phyloP scores from a whole-genome alignment of 73 alveolate genomes.

The Paramecium caudatum region DNA sequence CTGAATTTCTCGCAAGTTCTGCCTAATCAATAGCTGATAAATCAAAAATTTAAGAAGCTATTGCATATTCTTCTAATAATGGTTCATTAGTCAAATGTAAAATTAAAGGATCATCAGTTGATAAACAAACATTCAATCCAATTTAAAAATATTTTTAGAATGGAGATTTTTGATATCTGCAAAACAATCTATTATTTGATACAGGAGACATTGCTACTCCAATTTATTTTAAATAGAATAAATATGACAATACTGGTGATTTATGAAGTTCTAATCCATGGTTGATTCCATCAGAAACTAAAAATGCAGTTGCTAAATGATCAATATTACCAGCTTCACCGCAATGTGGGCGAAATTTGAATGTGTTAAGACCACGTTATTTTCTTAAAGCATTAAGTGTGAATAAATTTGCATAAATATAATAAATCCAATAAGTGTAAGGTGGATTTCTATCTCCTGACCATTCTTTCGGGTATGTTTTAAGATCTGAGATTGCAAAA shows the following conservation, averaged over 20 bases:
- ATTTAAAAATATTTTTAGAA: conserved; percentile 76
- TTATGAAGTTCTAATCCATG: conserved; percentile 80
- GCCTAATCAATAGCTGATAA: conserved; percentile 84
- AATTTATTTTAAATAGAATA: conserved; percentile 83
- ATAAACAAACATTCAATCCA: conserved; percentile 85
- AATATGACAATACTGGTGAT: conserved; percentile 80
- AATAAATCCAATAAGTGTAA: conserved; percentile 85
- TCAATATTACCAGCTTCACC: conserved; percentile 90
- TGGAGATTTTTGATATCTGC: conserved; percentile 73
- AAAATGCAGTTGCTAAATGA: conserved; percentile 85
- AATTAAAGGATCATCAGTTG: conserved; percentile 90
- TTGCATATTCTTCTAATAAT: conserved; percentile 80
- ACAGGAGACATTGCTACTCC: conserved; percentile 89
- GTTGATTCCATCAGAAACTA: conserved; percentile 75
- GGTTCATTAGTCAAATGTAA: conserved; percentile 89
- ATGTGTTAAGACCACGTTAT: conserved; percentile 78
- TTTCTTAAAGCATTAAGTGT: conserved; percentile 80
- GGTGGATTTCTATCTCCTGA: conserved; percentile 79
- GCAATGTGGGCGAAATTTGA: conserved; percentile 85
- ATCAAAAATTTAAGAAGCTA: conserved; percentile 82
- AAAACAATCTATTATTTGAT: conserved; percentile 84
- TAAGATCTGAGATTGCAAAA: conserved; percentile 68
- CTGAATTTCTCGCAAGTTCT: conserved; percentile 87
- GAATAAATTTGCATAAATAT: conserved; percentile 81
- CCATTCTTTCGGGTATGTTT: conserved; percentile 62